Percentiles rank a stretch among this genome's conserved stretches.
phyloP scores from a whole-genome alignment of 495 filamentous ascomycete genomes.

The Podospora tetraspora region DNA sequence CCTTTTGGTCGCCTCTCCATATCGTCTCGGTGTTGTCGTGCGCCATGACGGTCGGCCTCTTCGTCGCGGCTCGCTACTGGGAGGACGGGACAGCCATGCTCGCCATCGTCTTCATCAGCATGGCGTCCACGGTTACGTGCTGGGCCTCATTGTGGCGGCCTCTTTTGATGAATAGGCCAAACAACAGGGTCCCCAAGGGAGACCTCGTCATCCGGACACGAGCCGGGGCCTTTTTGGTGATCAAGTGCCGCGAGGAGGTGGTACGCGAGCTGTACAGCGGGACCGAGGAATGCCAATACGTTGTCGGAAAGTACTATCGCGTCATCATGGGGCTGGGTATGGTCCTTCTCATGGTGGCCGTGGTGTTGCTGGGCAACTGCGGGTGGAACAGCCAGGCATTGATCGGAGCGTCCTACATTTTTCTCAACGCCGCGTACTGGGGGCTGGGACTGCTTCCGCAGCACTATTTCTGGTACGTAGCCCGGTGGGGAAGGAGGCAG shows the following conservation, averaged over 20 bases:
- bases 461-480: conserved; percentile 48
- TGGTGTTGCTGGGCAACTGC: conserved; percentile 59
- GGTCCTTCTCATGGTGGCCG: conserved; percentile 55
- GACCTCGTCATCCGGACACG: conserved; percentile 59
- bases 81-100: conserved; percentile 52
- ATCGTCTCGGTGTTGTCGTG: conserved; percentile 47
- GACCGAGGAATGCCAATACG: conserved; percentile 52
- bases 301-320: conserved; percentile 40
- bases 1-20: conserved; percentile 46
- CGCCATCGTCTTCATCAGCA: conserved; percentile 42
- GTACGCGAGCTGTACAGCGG: conserved; percentile 60
- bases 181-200: conserved; percentile 48
- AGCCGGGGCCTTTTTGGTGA: conserved; percentile 55
- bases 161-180: conserved; percentile 44
- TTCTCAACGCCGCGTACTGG: conserved; percentile 59
- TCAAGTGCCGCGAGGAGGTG: conserved; percentile 58
- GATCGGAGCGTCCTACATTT: conserved; percentile 52
- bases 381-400: conserved; percentile 54
- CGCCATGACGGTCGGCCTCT: conserved; percentile 44
- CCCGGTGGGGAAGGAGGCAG: too few relatives aligned
- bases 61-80: conserved; percentile 29
- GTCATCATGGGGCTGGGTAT: conserved; percentile 53
- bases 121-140: conserved; percentile 48
- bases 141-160: conserved; percentile 53
- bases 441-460: conserved; percentile 44